phyloP scores from a whole-genome alignment of 306 rosid species.

The Spatholobus suberectus region DNA sequence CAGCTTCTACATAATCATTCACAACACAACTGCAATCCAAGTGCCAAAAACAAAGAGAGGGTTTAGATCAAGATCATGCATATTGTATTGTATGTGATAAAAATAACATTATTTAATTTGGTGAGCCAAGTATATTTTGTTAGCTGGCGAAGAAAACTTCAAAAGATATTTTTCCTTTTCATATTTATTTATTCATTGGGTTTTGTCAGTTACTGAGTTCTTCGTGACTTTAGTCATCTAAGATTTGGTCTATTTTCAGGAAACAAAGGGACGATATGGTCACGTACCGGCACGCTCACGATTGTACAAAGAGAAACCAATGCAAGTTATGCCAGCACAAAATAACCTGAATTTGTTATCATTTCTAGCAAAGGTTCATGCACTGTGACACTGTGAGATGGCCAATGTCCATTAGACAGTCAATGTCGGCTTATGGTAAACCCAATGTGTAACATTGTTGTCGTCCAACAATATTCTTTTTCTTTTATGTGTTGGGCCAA shows the following conservation, averaged over 20 bases:
- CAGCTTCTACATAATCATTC: constrained; percentile 65
- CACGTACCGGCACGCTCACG: neutral
- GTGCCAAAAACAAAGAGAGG: constrained; percentile 17
- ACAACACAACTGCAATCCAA: constrained; percentile 62
- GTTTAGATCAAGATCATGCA: neutral
- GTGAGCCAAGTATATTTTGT: neutral
- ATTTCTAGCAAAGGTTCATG: neutral
- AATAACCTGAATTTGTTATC: constrained; percentile 2
- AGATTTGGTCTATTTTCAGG: neutral
- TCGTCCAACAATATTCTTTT: neutral
- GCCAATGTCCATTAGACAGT: no score
- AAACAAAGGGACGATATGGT: neutral
- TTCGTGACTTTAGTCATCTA: neutral
- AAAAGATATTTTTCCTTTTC: no score
- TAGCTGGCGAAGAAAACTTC: no score
- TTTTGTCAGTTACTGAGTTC: no score
- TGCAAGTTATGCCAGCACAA: neutral
- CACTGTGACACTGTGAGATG: neutral
- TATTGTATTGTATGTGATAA: no score
- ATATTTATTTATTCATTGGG: no score
- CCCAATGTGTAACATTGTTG: neutral
- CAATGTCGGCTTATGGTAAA: neutral
- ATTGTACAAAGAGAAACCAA: neutral
- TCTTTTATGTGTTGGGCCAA: neutral
- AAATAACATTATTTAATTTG: no score